A percentile compares a stretch with the other conserved stretches of the same genome.
These are phyloP conservation scores for Yamadazyma sp. DNA, from an alignment of 805 yeast genomes.

Conservation along the genomic window DNA sequence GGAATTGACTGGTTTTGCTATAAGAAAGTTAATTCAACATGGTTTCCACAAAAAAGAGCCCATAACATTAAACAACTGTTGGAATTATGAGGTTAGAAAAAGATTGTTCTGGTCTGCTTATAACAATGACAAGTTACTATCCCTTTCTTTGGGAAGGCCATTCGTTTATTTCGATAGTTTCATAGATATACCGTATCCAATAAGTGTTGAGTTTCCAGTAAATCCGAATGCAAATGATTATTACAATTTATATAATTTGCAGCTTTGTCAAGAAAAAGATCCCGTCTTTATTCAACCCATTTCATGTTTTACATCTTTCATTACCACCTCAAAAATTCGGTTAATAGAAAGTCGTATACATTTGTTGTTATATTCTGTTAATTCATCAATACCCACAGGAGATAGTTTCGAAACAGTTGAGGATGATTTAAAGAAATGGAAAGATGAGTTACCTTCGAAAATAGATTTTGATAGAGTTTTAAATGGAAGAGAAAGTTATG, in stretches of 20 bases:
- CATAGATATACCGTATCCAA: slow-evolving; percentile 10
- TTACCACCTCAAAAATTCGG: slow-evolving; percentile 9
- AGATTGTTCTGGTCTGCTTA: slow-evolving; percentile 12
- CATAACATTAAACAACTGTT: slow-evolving; percentile 5
- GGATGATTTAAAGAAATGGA: slow-evolving; percentile 9
- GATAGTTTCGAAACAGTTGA: slow-evolving; percentile 9
- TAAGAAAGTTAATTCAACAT: slow-evolving; percentile 10
- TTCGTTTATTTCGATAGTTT: slow-evolving; percentile 7
- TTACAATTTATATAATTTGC: slow-evolving; percentile 7
- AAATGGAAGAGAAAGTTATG: slow-evolving; percentile 13
- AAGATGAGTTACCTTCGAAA: slow-evolving; percentile 6
- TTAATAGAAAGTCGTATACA: slow-evolving; percentile 13
- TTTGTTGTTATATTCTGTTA: slow-evolving; percentile 9
- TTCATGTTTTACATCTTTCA: slow-evolving; percentile 9
- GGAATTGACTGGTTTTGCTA: slow-evolving; percentile 10
- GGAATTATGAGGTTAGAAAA: slow-evolving; percentile 8
- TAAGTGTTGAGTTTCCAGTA: slow-evolving; percentile 8
- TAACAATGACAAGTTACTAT: slow-evolving; percentile 10
- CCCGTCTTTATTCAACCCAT: slow-evolving; percentile 7
- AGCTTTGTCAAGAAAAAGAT: slow-evolving; percentile 8
- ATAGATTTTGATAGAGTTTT: slow-evolving; percentile 9
- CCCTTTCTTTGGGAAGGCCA: slow-evolving; percentile 11
- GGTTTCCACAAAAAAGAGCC: slow-evolving; percentile 10
- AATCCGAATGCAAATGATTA: slow-evolving; percentile 7
- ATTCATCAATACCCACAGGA: slow-evolving; percentile 6